phyloP scores from a whole-genome alignment of 176 grass and related monocot species.

The Triticum monococcum region DNA sequence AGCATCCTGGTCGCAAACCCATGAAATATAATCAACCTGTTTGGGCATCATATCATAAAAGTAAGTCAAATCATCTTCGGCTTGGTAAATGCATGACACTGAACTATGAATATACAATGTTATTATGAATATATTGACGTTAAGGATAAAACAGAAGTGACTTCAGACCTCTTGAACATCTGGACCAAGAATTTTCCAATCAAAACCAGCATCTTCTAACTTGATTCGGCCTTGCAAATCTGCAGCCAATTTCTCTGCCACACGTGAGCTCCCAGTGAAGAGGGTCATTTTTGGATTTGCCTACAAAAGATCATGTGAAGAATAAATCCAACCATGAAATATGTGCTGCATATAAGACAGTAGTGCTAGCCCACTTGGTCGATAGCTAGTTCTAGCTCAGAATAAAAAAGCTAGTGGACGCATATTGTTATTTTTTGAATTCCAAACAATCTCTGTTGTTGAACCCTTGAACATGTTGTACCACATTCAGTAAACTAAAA shows the following conservation, averaged over 20 bases:
- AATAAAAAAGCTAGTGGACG: neutral
- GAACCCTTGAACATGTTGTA: neutral
- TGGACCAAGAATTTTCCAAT: slow-evolving; percentile 98
- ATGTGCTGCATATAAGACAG: neutral
- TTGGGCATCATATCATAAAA: slow-evolving; percentile 25
- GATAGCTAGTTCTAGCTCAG: neutral
- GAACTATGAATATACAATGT: neutral
- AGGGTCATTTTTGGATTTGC: slow-evolving; percentile 90
- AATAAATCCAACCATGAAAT: slow-evolving; percentile 22
- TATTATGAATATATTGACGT: neutral
- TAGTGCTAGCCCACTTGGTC: neutral
- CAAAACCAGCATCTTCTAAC: slow-evolving; percentile 98
- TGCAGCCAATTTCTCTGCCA: slow-evolving; percentile 83
- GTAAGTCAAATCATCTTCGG: slow-evolving; percentile 28
- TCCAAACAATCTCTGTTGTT: neutral
- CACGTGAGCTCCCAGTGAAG: slow-evolving; percentile 88
- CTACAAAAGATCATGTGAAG: slow-evolving; percentile 40
- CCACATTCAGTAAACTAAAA: slow-evolving; percentile 1
- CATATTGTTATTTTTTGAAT: neutral
- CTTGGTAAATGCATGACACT: neutral
- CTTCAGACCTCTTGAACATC: slow-evolving; percentile 90
- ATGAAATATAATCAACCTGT: slow-evolving; percentile 93
- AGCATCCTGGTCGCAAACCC: slow-evolving; percentile 99
- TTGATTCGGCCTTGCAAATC: slow-evolving; percentile 89
- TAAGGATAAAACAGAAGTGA: neutral